Evolutionary conservation across 225 moss, liverwort and hornwort genomes (phyloP), one percentile per base, ranked within the genome.

Genomic region (Polytrichum formosum): DNA sequence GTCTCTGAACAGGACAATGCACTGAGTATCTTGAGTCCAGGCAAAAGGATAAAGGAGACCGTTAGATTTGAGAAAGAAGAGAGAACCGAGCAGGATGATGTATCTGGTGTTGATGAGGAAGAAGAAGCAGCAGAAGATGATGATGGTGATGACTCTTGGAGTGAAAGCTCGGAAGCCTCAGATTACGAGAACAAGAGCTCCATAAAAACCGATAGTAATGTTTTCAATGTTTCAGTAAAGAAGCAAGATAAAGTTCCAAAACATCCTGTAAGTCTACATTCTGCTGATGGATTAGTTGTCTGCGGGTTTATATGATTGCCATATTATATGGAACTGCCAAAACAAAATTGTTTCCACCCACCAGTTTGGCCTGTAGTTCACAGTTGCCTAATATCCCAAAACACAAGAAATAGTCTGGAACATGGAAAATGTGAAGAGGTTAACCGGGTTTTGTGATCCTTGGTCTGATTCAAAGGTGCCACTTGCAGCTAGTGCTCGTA

Each of bases 131-230:
- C 55, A 37, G 75, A 70, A 9, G 76, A 76, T 27, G 72, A 54
- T 66, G 77, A 68, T 30, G 80, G 69, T 61, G 82, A 78, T 21
- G 74, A 58, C 67, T 76, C 86, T 73, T 83, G 80, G 83, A 77
- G 80, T 76, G 86, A 78, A 65, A 62, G 55, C 64, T 74, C 75
- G 21, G 86, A 83, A 8, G 75, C 75, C 26, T 83, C 83, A 55
- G 81, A 81, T 76, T 26, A 67, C 68, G 80, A 81, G 60, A 80
- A 76, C 16, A 80, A 76, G 66, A 63, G 16, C 23, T 37, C 67
- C 63, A 63, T 13, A 2, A 77, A 63, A 69, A 71, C 20, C n/a
- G 55, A 60, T 31, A 69, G 27, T 54, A 67, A 55, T 26, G 53
- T 27, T 21, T 29, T 69, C 37, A 61, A 70, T 81, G 58, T 58